phyloP scores from a whole-genome alignment of 768 basidiomycete species.

The Brasilioporus rufonigricans region DNA sequence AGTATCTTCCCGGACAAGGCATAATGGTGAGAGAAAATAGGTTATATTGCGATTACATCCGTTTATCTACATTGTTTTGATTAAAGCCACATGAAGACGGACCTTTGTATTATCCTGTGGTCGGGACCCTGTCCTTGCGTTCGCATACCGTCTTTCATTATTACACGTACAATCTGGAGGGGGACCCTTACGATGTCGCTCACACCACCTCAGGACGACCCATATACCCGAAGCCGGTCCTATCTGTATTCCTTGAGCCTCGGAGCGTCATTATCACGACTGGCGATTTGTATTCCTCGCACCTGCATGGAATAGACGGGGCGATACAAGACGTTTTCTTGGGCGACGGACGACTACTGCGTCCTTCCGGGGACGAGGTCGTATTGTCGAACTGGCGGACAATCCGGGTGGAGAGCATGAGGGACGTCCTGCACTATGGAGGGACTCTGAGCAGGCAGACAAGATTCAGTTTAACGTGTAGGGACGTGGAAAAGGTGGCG shows the following conservation, averaged over 20 bases:
- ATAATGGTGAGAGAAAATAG: constrained; percentile 70
- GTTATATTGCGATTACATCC: constrained; percentile 8
- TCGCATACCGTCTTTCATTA: constrained; percentile 85
- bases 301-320: constrained; percentile 81
- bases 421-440: constrained; percentile 43
- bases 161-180: constrained; percentile 52
- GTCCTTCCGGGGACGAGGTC: constrained; percentile 30
- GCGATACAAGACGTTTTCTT: constrained; percentile 47
- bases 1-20: constrained; percentile 89
- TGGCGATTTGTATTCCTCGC: constrained; percentile 61
- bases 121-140: constrained; percentile 86
- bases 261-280: constrained; percentile 82
- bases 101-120: constrained; percentile 81
- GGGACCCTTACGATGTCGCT: constrained; percentile 17
- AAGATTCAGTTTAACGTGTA: constrained; percentile 83
- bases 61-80: constrained; percentile 3
- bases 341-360: constrained; percentile 18
- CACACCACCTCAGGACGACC: constrained; percentile 40
- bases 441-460: constrained; percentile 52
- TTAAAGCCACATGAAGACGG: constrained; percentile 90
- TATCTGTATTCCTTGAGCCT: constrained; percentile 79
- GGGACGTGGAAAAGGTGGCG: constrained; percentile 69
- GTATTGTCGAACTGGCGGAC: constrained; percentile 58
- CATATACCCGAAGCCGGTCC: constrained; percentile 63
- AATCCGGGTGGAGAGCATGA: constrained; percentile 42